These are phyloP conservation scores for Acanthamoeba polyphaga DNA, from an alignment of 208 protist species.

Conservation along the genomic window DNA sequence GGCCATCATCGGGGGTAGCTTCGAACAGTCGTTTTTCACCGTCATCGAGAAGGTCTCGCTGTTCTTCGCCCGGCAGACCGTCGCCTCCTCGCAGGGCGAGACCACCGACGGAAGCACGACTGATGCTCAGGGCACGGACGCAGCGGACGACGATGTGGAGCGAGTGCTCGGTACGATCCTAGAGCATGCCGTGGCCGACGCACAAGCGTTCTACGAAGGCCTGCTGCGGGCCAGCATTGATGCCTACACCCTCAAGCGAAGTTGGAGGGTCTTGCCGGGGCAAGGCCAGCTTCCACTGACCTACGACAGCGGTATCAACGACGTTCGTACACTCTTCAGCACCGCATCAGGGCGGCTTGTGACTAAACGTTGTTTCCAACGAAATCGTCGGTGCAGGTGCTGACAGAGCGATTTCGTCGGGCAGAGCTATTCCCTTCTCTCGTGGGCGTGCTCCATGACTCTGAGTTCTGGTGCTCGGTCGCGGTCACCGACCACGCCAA, in stretches of 20 bases:
- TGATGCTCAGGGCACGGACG: background rate
- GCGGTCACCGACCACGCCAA: background rate
- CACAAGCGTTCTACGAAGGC: background rate
- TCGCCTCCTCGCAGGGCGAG: background rate
- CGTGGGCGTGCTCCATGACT: background rate
- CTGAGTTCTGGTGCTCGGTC: slow-evolving; percentile 35
- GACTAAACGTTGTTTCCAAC: background rate
- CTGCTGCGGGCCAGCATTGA: background rate
- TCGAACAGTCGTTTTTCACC: background rate
- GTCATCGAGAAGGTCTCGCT: background rate
- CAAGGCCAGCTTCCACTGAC: background rate
- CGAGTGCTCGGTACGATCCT: background rate
- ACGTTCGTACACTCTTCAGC: background rate
- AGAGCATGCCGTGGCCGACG: background rate
- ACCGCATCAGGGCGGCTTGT: background rate
- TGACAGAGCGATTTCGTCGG: background rate
- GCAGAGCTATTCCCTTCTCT: background rate
- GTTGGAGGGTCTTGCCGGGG: background rate
- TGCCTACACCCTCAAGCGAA: background rate
- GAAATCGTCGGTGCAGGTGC: background rate
- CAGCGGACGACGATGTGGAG: background rate
- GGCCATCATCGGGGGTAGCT: background rate
- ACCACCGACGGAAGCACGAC: background rate
- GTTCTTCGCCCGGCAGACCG: background rate
- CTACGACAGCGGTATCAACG: background rate